phyloP scores from a whole-genome alignment of 345 rosid genomes.

The Cardamine chenopodiifolia region DNA sequence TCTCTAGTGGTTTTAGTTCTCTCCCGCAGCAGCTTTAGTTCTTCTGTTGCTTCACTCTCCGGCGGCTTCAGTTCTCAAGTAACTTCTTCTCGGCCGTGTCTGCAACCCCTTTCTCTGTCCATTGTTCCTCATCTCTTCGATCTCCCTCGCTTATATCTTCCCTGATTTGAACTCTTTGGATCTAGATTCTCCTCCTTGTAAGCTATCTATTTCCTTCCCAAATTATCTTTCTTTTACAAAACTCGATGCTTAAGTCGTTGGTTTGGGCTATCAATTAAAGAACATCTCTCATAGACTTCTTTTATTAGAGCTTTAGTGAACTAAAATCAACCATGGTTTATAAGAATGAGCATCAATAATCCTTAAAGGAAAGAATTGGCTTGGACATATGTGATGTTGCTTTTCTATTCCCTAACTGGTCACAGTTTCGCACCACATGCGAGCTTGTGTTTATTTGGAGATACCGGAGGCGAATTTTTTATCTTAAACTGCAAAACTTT shows the following conservation, averaged over 20 bases:
- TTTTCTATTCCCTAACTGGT: not conserved
- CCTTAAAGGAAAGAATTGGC: not conserved
- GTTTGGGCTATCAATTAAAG: no score
- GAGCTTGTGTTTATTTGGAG: slow-evolving; percentile 43
- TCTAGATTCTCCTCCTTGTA: slow-evolving; percentile 61
- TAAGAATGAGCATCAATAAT: not conserved
- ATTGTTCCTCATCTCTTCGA: slow-evolving; percentile 29
- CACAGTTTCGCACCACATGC: not conserved
- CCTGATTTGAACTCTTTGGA: slow-evolving; percentile 44
- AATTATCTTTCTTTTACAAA: no score
- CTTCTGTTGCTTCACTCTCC: no score
- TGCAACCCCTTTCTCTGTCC: slow-evolving; percentile 23
- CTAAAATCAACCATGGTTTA: not conserved
- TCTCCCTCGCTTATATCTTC: slow-evolving; percentile 42
- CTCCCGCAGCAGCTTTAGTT: no score
- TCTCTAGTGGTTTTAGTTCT: no score
- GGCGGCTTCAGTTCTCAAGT: no score
- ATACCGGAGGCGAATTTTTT: slow-evolving; percentile 77
- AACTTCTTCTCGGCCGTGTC: no score
- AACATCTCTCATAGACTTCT: no score
- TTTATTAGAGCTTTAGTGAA: no score
- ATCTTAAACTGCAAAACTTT: slow-evolving; percentile 82
- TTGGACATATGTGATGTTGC: slow-evolving; percentile 2
- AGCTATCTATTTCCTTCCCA: slow-evolving; percentile 46
- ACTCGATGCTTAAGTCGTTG: no score